These are phyloP conservation scores for Dendrocalamus sinicus DNA, from an alignment of 176 grass and related monocot species.

Conservation along the genomic window DNA sequence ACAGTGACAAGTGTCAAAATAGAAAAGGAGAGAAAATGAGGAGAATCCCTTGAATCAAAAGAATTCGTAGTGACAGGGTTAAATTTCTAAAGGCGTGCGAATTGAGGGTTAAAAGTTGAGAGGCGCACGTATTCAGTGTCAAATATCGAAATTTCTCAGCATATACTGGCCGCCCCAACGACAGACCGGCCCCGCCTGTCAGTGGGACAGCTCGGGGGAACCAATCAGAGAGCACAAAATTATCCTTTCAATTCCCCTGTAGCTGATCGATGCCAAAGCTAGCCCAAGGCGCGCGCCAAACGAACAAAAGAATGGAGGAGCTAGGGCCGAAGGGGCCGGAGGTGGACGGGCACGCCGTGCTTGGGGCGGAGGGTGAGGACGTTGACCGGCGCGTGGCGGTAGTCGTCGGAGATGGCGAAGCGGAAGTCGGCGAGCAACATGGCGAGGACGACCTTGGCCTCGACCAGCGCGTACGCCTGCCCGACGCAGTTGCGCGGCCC, in stretches of 20 bases:
- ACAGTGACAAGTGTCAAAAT: too few relatives aligned
- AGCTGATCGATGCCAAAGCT: neutral
- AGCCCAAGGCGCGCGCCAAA: constrained; percentile 16
- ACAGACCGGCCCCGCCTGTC: neutral
- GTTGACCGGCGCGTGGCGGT: constrained; percentile 83
- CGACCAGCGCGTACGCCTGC: constrained; percentile 74
- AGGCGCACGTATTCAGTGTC: too few relatives aligned
- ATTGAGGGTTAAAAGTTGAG: too few relatives aligned
- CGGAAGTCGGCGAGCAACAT: constrained; percentile 74
- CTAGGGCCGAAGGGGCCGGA: constrained; percentile 58
- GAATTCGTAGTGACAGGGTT: too few relatives aligned
- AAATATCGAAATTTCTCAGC: too few relatives aligned
- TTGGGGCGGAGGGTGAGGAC: constrained; percentile 90
- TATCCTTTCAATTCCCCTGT: neutral
- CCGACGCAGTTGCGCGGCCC: constrained; percentile 90
- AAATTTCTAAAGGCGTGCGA: too few relatives aligned
- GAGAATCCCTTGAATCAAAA: too few relatives aligned
- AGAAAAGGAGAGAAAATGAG: too few relatives aligned
- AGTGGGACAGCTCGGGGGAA: neutral
- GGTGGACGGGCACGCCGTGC: constrained; percentile 74
- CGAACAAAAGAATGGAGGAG: neutral
- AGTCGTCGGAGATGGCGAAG: constrained; percentile 80
- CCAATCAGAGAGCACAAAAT: constrained; percentile 31
- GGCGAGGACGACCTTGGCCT: constrained; percentile 81
- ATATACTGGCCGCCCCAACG: neutral